Evolutionary conservation across 225 moss, liverwort and hornwort species (phyloP), one percentile per base, ranked within the genome.

Genomic region (Bryum argenteum): DNA sequence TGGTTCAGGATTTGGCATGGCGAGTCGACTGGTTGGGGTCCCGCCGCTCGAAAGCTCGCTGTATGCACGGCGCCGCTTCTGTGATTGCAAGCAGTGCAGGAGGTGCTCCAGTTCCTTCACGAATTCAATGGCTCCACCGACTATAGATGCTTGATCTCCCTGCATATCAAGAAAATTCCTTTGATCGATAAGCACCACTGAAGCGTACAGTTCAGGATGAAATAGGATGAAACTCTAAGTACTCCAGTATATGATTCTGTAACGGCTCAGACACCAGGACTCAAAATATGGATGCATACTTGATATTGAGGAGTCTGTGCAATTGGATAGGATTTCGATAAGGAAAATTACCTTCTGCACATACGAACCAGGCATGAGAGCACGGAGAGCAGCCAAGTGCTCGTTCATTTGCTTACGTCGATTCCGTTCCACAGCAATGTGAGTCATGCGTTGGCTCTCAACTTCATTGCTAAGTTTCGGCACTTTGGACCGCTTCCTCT

Each of bases 101-200:
- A 88, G 75, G 61, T 82, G 74, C 72, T 90, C 88, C 14, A 94
- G 73, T 28, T 91, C 85, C 61, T 91, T 90, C 44, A 94, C 83
- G 71, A 91, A 91, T 63, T 90, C 90, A 67, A 90, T 89, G 19
- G 91, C 87, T 13, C 86, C 88, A 7, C 88, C 94, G 11, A 94
- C 84, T n/a, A 94, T 84, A 20, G 93, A 91, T 42, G 93, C 89
- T 73, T 94, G 93, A 71, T 94, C 91, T 16, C 78, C 78, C 93
- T 94, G 73, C 51, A 68, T 11, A 66, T 56, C 20, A n/a, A 24
- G n/a, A n/a, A n/a, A n/a, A n/a, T n/a, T n/a, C n/a, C n/a, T n/a
- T n/a, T n/a, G n/a, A n/a, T n/a, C n/a, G n/a, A n/a, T n/a, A n/a
- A n/a, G n/a, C n/a, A n/a, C n/a, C n/a, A n/a, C n/a, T n/a, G n/a